These are phyloP conservation scores for Artemisia tridentata DNA, from an alignment of 129 eudicot genomes.

Conservation along the genomic window DNA sequence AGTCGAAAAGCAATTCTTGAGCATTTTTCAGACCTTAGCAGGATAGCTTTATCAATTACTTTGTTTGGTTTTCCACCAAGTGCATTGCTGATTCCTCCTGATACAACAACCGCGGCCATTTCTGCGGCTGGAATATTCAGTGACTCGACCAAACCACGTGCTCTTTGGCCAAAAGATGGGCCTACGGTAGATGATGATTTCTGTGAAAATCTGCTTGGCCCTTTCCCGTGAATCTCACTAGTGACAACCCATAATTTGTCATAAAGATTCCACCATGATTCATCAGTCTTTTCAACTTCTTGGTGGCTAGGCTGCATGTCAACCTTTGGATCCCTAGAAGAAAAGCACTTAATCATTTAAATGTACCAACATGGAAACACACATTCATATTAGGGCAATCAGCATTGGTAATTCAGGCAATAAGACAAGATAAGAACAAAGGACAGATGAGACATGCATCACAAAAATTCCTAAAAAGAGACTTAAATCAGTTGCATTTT, in stretches of 20 bases:
- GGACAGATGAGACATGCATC: background rate
- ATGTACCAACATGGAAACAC: conserved; percentile 10
- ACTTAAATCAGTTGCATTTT: background rate
- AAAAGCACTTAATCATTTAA: conserved; percentile 11
- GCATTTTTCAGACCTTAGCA: conserved; percentile 86
- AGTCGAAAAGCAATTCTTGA: conserved; percentile 79
- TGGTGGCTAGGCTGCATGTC: conserved; percentile 27
- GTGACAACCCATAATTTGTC: conserved; percentile 77
- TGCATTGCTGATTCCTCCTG: conserved; percentile 85
- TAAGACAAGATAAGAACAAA: conserved; percentile 18
- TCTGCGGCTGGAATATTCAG: conserved; percentile 98
- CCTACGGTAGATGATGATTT: conserved; percentile 56
- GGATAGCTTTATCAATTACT: conserved; percentile 91
- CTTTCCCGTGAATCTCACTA: conserved; percentile 84
- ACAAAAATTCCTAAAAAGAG: background rate
- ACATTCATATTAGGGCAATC: conserved; percentile 2
- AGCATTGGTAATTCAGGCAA: conserved; percentile 6
- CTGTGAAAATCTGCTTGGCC: conserved; percentile 66
- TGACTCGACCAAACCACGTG: conserved; percentile 97
- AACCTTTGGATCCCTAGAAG: conserved; percentile 32
- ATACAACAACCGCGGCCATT: conserved; percentile 96
- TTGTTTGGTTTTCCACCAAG: conserved; percentile 79
- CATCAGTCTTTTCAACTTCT: conserved; percentile 53
- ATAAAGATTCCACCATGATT: conserved; percentile 85
- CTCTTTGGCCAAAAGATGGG: conserved; percentile 96